Evolutionary conservation across 2,329 filamentous ascomycete species (phyloP), one percentile per base, ranked within the genome.

Genomic region (Sporothrix brasiliensis): DNA sequence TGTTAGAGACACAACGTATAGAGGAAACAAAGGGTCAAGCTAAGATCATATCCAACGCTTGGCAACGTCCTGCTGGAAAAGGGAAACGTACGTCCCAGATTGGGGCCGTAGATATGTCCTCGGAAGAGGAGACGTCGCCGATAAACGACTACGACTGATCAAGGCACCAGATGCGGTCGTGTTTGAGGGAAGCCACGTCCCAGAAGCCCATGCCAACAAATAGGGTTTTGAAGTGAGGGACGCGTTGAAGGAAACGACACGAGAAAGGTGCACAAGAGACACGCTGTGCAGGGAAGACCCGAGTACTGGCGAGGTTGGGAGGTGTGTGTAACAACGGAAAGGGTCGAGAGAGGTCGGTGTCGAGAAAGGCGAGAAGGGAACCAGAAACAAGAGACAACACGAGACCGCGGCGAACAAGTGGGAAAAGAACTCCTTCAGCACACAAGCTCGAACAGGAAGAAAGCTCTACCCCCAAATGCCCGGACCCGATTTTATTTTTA

Each of bases 401-500:
- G 14, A n/a, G 27, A 21, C 52, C 24, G 52, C 52, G 52, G 30
- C 21, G 13, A 19, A 16, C 52, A 14, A 54, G 44, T 16, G 44
- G 14, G 14, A 49, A 19, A 19, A 49, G 44, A 49, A 49, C 11
- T 30, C 27, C 27, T 5, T 5, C 27, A 47, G 44, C 13, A 30
- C 4, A 30, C 27, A 30, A 30, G 27, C 27, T 34, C 34, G 34
- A 34, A 60, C 16, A 34, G 30, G 54, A 41, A 60, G 19, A 60
- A 39, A 21, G 30, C 30, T 60, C 30, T 58, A 19, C 16, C 54
- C 6, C 27, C 16, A 41, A 58, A 58, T 19, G 54, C 27, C 14
- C 2, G 54, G 54, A n/a, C 56, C 56, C 56, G 30, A 21, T 60
- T 60, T 60, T 60, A 60, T 60, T 60, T 60, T 60, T 34, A 60